phyloP scores from a whole-genome alignment of 495 filamentous ascomycete species.

The Aspergillus leporis region DNA sequence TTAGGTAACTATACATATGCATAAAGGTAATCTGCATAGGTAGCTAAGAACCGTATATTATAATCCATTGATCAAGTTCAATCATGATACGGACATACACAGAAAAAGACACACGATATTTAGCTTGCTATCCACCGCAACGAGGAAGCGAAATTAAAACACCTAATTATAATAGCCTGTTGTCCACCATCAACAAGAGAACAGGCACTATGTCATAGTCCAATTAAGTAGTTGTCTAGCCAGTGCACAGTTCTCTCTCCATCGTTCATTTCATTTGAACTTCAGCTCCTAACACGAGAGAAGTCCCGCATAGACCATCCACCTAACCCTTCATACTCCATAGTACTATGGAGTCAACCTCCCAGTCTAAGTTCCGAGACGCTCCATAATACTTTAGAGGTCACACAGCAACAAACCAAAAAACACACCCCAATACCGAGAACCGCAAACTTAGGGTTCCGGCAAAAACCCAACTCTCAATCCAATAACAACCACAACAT shows the following conservation, averaged over 20 bases:
- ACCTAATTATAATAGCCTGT: neutral
- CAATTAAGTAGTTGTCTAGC: neutral
- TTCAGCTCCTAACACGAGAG: neutral
- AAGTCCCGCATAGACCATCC: neutral
- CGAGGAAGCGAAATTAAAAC: conserved; percentile 4
- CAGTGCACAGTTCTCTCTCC: neutral
- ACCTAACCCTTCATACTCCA: neutral
- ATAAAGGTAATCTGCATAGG: no score
- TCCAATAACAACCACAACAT: neutral
- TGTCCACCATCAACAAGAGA: neutral
- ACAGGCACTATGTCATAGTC: neutral
- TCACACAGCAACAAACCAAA: conserved; percentile 1
- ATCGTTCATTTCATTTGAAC: neutral
- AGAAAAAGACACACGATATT: neutral
- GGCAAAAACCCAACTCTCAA: neutral
- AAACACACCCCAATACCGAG: neutral
- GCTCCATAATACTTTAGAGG: no score
- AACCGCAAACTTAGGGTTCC: neutral
- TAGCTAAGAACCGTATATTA: no score
- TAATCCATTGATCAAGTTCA: no score
- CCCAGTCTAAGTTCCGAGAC: neutral
- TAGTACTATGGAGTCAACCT: no score
- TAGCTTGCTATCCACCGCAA: conserved; percentile 3
- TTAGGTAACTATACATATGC: no score
- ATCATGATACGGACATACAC: no score